phyloP scores from a whole-genome alignment of 495 filamentous ascomycete genomes.

The Tuber microsphaerosporum region DNA sequence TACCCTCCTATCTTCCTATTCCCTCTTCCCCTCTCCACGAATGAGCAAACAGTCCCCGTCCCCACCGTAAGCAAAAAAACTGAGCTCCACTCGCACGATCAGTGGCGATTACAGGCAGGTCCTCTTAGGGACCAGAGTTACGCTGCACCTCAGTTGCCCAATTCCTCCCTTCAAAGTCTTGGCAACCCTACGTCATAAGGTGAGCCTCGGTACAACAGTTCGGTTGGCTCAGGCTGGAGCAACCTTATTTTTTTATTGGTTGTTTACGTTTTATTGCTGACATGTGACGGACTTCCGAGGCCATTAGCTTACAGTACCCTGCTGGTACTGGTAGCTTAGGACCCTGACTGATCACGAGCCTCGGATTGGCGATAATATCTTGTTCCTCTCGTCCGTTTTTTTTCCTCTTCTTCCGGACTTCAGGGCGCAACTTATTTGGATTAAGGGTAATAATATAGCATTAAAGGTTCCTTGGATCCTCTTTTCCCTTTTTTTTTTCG shows the following conservation, averaged over 20 bases:
- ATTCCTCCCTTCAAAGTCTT: background rate
- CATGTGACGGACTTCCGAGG: background rate
- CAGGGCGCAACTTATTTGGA: background rate
- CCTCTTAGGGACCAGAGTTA: background rate
- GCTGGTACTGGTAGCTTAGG: background rate
- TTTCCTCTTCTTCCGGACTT: background rate
- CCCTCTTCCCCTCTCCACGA: too few relatives aligned
- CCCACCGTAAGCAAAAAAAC: too few relatives aligned
- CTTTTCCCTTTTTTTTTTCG: background rate
- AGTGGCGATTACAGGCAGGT: background rate
- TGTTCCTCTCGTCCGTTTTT: background rate
- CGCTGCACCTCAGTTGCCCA: background rate
- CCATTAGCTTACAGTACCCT: background rate
- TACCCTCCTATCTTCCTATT: too few relatives aligned
- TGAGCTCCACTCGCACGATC: too few relatives aligned
- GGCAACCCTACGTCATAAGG: background rate
- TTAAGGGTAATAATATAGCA: background rate
- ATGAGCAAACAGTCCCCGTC: too few relatives aligned
- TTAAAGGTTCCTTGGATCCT: background rate
- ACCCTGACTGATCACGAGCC: background rate
- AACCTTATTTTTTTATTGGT: background rate
- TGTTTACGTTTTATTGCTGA: background rate
- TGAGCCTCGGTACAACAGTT: background rate
- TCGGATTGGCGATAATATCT: background rate
- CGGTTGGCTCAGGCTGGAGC: too few relatives aligned